Evolutionary conservation across 176 grass and related monocot genomes (phyloP), one percentile per base, ranked within the genome.

Genomic region (Panicum miliaceum): DNA sequence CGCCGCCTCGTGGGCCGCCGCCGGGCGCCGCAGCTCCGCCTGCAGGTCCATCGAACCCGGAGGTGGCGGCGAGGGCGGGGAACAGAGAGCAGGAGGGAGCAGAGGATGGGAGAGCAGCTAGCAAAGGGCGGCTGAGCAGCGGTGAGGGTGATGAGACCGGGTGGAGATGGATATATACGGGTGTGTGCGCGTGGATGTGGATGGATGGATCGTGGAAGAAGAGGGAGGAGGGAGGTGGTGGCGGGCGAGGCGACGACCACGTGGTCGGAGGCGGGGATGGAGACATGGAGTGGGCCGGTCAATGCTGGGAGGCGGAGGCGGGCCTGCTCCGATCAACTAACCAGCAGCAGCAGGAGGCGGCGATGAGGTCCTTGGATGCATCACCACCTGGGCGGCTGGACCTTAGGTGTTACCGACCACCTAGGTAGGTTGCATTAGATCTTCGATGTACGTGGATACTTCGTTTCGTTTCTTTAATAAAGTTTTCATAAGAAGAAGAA

Each of bases 301-400:
- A 86, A 73, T 79, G 25, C 11, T 70, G 83, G 69, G 15, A 72
- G 69, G 48, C 82, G 82, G n/a, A n/a, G n/a, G 53, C 67, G 14
- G 5, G n/a, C 2, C 3, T 7, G 1, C 34, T 41, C 0, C 7
- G 8, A 2, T 46, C 9, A 46, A 2, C 47, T 50, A 3, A 50
- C 19, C 54, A 23, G 3, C 20, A n/a, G 1, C 48, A 18, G 15
- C 14, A 52, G 3, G 8, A 14, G 1, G 4, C 12, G 12, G 12
- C 47, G 4, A 2, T 15, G 5, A 4, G 3, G 2, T 25, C 12
- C 74, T 80, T 67, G 62, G 78, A 25, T 23, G 2, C 43, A 26
- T 66, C 62, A 12, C 23, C 77, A 51, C 27, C 18, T 75, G 29
- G 29, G 1, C 53, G 29, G 29, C 29, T 32, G 29, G 29, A 32